These are phyloP conservation scores for Boletellus dicymbophilus DNA, from an alignment of 1,284 basidiomycete genomes.

Conservation along the genomic window DNA sequence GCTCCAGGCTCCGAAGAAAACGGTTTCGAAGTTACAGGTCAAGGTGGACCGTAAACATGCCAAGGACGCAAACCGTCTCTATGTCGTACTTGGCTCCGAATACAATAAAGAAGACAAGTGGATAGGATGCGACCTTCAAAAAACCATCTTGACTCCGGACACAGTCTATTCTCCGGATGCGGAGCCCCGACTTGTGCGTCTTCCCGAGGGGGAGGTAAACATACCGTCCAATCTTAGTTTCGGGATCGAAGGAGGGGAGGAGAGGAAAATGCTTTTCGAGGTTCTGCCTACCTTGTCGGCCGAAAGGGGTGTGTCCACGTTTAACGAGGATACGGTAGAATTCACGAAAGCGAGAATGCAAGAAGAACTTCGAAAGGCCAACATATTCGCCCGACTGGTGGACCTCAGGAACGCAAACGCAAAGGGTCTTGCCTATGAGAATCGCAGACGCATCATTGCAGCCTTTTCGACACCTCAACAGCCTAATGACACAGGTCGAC, in stretches of 20 bases:
- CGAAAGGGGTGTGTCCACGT: constrained; percentile 24
- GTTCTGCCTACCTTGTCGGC: constrained; percentile 52
- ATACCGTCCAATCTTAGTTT: constrained; percentile 58
- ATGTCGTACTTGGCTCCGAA: constrained; percentile 73
- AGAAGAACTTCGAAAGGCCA: constrained; percentile 60
- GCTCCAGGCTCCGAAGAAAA: constrained; percentile 40
- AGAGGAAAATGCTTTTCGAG: constrained; percentile 61
- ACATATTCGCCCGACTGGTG: constrained; percentile 68
- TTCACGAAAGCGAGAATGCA: constrained; percentile 24
- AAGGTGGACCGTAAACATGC: constrained; percentile 45
- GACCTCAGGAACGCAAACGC: constrained; percentile 90
- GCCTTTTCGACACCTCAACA: constrained; percentile 76
- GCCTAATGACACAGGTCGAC: constrained; percentile 77
- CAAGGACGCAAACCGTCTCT: constrained; percentile 52
- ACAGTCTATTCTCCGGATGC: constrained; percentile 38
- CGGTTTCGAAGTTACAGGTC: constrained; percentile 53
- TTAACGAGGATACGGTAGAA: constrained; percentile 20
- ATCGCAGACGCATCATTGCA: constrained; percentile 76
- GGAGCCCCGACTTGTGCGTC: constrained; percentile 11
- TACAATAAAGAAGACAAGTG: constrained; percentile 65
- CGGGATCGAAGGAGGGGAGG: constrained; percentile 56
- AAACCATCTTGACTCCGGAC: constrained; percentile 57
- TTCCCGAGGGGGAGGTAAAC: constrained; percentile 36
- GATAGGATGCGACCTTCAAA: constrained; percentile 62
- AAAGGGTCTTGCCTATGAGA: constrained; percentile 83